These are phyloP conservation scores for Aspergillus sp. DNA, from an alignment of 2,329 filamentous ascomycete genomes.

Conservation along the genomic window DNA sequence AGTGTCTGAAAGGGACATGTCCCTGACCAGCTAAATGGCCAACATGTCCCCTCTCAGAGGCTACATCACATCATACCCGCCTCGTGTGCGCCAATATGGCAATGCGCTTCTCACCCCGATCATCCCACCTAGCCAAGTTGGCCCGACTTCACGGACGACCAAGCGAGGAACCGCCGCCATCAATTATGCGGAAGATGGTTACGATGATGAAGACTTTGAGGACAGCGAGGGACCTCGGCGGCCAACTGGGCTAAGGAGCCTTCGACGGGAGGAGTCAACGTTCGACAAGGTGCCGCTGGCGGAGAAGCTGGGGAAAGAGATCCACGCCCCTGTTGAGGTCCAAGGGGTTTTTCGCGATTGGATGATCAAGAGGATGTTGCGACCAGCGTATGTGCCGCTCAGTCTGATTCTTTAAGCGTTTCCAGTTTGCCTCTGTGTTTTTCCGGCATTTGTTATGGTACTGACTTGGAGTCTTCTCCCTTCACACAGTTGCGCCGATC, in stretches of 20 bases:
- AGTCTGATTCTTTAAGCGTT: background rate
- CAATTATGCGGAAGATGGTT: constrained; percentile 97
- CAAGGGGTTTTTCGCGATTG: constrained; percentile 94
- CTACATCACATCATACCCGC: constrained; percentile 88
- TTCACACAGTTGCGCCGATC: constrained; percentile 52
- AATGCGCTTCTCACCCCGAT: constrained; percentile 89
- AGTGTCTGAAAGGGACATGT: constrained; percentile 38
- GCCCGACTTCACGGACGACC: constrained; percentile 76
- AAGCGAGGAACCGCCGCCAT: constrained; percentile 96
- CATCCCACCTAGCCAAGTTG: constrained; percentile 67
- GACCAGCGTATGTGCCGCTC: constrained; percentile 43
- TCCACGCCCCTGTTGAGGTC: constrained; percentile 73
- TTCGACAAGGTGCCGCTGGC: constrained; percentile 64
- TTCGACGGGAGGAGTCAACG: constrained; percentile 73
- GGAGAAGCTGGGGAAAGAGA: constrained; percentile 82
- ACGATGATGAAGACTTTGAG: constrained; percentile 69
- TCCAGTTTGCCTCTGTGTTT: constrained; percentile 10
- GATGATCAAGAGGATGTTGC: constrained; percentile 72
- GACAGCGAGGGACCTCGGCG: constrained; percentile 68
- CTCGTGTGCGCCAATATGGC: constrained; percentile 83
- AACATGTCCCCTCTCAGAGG: constrained; percentile 70
- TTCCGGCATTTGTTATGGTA: constrained; percentile 4
- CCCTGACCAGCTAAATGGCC: constrained; percentile 34
- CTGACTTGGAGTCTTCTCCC: constrained; percentile 11
- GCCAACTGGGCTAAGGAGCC: constrained; percentile 78